Base-by-base conservation (phyloP, 768 basidiomycete species). In the Lentinula edodes region DNA sequence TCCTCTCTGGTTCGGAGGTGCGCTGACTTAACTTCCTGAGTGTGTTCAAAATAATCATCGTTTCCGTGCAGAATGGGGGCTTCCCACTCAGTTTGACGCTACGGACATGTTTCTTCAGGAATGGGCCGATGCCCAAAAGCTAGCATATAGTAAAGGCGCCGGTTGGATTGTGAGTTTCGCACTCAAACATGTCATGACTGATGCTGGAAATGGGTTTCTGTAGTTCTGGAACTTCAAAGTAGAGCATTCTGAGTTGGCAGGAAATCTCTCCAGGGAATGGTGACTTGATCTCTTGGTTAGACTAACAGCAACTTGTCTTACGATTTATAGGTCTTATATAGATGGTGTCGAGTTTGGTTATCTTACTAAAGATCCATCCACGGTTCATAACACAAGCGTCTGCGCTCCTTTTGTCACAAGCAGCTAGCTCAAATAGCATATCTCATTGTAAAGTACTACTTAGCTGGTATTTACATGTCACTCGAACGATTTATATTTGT, bases 61-160 rank as follows among this genome's bases (percentile, higher is more conserved):
- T 23, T 12, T 10, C 16, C 15, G 10, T 16, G 13, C 51, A 52
- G 51, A 52, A 52, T 52, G 51, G 51, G 51, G 80, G 16, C 77
- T 90, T 20, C 69, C 87, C 10, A 90, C 88, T 1, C 78, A 88
- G 62, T 90, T 89, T 70, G 53, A 70, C 35, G 85, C 88, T 5
- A 81, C 84, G 2, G 80, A 89, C 57, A 79, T 68, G 0, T 90
- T 90, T 75, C 70, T 90, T 46, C 63, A 55, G 61, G 72, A 87
- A 67, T 90, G 89, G 89, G 89, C 87, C 10, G 89, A 90, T 65
- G 87, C 89, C 28, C 89, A 90, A 71, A 90, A 90, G 69, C 71
- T 83, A 42, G 76, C 81, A 1, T 90, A 89, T 58, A 78, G 79
- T 58, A 72, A 86, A 62, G 77, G 79, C 38, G 78, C 80, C 2